Evolutionary conservation across 345 rosid genomes (phyloP), one percentile per base, ranked within the genome.

Genomic region (Hevea brasiliensis): DNA sequence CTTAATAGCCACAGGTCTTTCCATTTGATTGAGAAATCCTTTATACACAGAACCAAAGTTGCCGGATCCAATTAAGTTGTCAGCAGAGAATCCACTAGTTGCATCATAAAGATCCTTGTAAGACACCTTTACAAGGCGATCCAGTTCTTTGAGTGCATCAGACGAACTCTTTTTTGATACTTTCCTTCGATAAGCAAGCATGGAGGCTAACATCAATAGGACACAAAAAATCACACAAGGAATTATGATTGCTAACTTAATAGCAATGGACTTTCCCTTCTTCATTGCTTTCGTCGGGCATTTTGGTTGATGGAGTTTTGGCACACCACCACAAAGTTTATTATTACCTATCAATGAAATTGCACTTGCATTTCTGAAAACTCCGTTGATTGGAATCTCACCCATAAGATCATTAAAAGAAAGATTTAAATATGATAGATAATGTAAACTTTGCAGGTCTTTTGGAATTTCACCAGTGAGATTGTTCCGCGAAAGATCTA

Each of bases 401-500:
- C 88, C 86, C 21, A 81, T 81, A 0, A 87, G 72, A 37, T 77
- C 57, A 37, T 86, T 87, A 42, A 69, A 74, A 61, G 90, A 84
- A 8, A 79, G 60, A 58, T 83, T 72, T 60, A 75, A 70, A 3
- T 20, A 35, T 0, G 29, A 2, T 0, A 79, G 70, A 6, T 67
- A 60, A 0, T 0, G 18, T 23, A 77, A 45, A 2, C 24, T 13
- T n/a, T 58, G 61, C 0, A 84, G 10, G 13, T 60, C 67, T 10
- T 48, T 15, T 1, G 85, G 85, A 50, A 84, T 79, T 37, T 58
- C 42, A 6, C 88, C 83, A 24, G 1, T 6, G 4, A 81, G 77
- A 21, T 58, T 76, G 67, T 82, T 83, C 9, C 6, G 0, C 0
- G 77, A 74, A 35, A 80, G 67, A 58, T 67, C 15, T 8, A 77